phyloP scores from a whole-genome alignment of 257 asterid genomes.

The Nicotiana knightiana region DNA sequence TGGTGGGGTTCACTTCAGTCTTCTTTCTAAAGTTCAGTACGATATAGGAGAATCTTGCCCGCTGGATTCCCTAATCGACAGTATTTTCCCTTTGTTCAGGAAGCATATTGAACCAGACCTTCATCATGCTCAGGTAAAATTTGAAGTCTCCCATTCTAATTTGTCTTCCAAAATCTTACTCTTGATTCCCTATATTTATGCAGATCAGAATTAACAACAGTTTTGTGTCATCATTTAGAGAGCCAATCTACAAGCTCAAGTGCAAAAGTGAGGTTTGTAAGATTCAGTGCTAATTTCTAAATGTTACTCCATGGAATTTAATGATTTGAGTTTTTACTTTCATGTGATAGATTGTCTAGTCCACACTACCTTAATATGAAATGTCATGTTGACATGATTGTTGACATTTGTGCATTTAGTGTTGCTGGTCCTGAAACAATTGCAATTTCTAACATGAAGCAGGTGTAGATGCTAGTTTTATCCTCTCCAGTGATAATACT shows the following conservation, averaged over 20 bases:
- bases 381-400: neutral
- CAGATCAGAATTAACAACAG: constrained; percentile 99
- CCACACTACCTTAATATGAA: neutral
- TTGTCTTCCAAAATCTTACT: constrained; percentile 20
- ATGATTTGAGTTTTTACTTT: neutral
- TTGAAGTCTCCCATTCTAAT: constrained; percentile 16
- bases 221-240: constrained; percentile 96
- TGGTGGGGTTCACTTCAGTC: constrained; percentile 99
- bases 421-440: neutral
- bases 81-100: constrained; percentile 96
- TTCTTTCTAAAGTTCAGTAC: constrained; percentile 96
- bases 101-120: constrained; percentile 98
- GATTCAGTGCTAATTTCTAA: neutral
- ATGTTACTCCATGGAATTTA: neutral
- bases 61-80: constrained; percentile 95
- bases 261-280: constrained; percentile 83
- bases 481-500: neutral
- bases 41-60: constrained; percentile 98
- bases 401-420: neutral
- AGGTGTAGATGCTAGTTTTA: neutral
- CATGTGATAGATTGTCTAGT: neutral
- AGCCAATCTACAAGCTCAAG: constrained; percentile 97
- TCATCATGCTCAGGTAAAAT: constrained; percentile 95
- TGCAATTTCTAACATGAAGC: neutral
- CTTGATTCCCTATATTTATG: constrained; percentile 38